phyloP scores from a whole-genome alignment of 257 asterid genomes.

The Lycium barbarum region DNA sequence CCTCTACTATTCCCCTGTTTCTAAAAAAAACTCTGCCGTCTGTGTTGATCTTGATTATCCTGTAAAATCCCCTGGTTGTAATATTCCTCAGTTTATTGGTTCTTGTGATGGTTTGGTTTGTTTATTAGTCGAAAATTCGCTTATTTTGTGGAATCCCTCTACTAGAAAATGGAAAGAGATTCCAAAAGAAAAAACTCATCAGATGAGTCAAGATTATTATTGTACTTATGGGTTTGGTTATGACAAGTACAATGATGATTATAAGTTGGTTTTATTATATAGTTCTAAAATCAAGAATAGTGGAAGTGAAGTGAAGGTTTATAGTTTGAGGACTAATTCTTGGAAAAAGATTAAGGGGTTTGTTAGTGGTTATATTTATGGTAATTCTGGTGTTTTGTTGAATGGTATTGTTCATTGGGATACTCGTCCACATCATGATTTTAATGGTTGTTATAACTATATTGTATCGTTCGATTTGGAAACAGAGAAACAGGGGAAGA shows the following conservation, averaged over 20 bases:
- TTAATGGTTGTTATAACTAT: neutral
- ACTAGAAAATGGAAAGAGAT: neutral
- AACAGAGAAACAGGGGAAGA: neutral
- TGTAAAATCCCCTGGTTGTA: neutral
- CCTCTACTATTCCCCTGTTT: neutral
- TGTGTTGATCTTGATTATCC: neutral
- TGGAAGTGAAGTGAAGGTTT: neutral
- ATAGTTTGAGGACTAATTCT: neutral
- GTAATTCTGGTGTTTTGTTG: neutral
- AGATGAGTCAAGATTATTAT: neutral
- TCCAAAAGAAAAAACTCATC: neutral
- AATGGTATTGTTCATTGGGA: neutral
- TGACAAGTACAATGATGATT: neutral
- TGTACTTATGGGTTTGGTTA: neutral
- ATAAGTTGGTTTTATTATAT: neutral
- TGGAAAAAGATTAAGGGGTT: neutral
- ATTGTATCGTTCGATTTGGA: neutral
- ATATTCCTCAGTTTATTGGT: neutral
- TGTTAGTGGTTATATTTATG: neutral
- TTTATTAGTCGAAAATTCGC: neutral
- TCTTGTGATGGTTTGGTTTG: conserved; percentile 5
- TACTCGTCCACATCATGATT: neutral
- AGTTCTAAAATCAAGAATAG: neutral
- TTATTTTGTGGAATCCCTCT: neutral
- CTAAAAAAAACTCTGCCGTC: neutral